phyloP scores from a whole-genome alignment of 2,329 filamentous ascomycete species.

The Xylariaceae sp. region DNA sequence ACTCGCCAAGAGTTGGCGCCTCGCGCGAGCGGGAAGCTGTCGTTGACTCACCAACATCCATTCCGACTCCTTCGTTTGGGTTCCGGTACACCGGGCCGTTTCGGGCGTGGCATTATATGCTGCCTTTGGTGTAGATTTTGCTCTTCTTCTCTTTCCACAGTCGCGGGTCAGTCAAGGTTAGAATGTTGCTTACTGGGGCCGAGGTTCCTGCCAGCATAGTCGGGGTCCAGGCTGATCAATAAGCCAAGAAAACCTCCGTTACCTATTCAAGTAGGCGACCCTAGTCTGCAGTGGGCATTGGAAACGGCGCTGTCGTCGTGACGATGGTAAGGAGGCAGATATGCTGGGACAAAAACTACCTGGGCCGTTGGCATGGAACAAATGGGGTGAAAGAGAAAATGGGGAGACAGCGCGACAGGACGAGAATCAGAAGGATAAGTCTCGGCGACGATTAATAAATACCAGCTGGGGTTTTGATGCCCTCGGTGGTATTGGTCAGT shows the following conservation, averaged over 20 bases:
- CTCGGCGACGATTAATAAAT: constrained; percentile 8
- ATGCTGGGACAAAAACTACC: constrained; percentile 4
- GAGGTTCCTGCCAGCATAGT: constrained; percentile 30
- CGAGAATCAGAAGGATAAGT: constrained; percentile 9
- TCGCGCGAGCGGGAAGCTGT: neutral
- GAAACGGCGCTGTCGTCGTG: neutral
- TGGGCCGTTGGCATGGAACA: constrained; percentile 10
- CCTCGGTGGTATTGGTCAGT: constrained; percentile 16
- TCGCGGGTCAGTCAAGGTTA: constrained; percentile 25
- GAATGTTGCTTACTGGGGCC: constrained; percentile 30
- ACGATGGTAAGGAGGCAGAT: constrained; percentile 6
- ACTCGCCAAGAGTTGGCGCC: neutral
- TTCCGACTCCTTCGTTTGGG: constrained; percentile 44
- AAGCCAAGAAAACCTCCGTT: constrained; percentile 19
- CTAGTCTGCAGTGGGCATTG: constrained; percentile 12
- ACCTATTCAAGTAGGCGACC: constrained; percentile 7
- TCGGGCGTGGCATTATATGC: constrained; percentile 41
- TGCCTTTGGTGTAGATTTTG: neutral
- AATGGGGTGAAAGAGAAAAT: constrained; percentile 6
- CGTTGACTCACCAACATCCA: constrained; percentile 41
- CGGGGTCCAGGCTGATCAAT: constrained; percentile 31
- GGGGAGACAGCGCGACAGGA: constrained; percentile 5
- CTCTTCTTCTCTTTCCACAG: neutral
- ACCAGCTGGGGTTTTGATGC: constrained; percentile 8
- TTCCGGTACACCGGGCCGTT: constrained; percentile 41